These are phyloP conservation scores for Beauveria australis DNA, from an alignment of 2,329 filamentous ascomycete species.

Conservation along the genomic window DNA sequence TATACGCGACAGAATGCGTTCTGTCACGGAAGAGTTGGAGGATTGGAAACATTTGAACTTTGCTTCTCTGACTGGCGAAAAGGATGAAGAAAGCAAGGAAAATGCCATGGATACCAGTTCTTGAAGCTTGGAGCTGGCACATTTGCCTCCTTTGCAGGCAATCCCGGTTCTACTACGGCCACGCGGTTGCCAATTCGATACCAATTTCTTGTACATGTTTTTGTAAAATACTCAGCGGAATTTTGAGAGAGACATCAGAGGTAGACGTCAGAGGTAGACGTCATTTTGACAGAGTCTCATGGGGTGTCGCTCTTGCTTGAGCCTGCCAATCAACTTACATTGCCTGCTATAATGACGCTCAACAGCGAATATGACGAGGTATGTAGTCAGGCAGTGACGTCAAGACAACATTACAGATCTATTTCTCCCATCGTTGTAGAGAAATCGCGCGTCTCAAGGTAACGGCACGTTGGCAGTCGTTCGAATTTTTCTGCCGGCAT, in stretches of 20 bases:
- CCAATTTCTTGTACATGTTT: not conserved
- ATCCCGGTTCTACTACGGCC: not conserved
- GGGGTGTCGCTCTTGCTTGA: no score
- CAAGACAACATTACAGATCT: not conserved
- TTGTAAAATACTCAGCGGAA: no score
- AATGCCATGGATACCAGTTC: slow-evolving; percentile 5
- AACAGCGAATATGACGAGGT: not conserved
- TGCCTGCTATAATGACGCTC: no score
- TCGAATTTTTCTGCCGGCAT: no score
- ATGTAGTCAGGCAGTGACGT: not conserved
- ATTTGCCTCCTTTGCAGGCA: not conserved
- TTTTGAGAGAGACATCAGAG: no score
- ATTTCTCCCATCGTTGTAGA: not conserved
- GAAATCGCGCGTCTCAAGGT: no score
- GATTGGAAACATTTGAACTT: slow-evolving; percentile 88
- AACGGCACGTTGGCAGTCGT: no score
- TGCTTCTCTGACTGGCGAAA: slow-evolving; percentile 3
- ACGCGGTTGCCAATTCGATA: not conserved
- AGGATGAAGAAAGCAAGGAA: slow-evolving; percentile 8
- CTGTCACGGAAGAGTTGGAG: slow-evolving; percentile 89
- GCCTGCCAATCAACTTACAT: no score
- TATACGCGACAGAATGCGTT: slow-evolving; percentile 79
- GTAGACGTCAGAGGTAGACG: no score
- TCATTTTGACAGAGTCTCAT: no score
- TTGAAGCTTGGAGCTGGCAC: not conserved